Conservation (phyloP, 306 rosid genomes). For the Prinsepia uniflora region DNA sequence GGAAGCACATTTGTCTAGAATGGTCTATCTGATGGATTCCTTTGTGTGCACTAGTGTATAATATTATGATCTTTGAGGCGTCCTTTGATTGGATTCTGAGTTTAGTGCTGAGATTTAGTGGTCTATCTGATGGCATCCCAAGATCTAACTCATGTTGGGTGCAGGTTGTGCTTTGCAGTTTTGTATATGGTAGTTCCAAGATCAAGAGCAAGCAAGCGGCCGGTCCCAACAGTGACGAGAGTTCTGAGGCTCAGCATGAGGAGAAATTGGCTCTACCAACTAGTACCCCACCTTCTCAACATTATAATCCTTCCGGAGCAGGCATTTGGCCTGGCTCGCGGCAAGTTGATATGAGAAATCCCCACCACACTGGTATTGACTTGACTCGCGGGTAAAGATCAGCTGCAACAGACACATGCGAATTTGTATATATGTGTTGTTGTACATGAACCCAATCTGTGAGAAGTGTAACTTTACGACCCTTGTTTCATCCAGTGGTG, state of each 20-base stretch:
- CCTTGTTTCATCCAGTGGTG: conserved; percentile 28
- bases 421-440: conserved; percentile 63
- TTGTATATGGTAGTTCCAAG: conserved; percentile 64
- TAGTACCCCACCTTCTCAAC: conserved; percentile 51
- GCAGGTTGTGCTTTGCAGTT: conserved; percentile 90
- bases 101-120: neutral
- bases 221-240: conserved; percentile 32
- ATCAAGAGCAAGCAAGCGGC: conserved; percentile 49
- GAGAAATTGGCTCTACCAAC: conserved; percentile 50
- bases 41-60: too few relatives aligned
- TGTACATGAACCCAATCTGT: conserved; percentile 55
- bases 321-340: conserved; percentile 66
- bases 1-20: neutral
- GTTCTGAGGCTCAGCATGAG: conserved; percentile 45
- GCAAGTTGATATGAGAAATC: conserved; percentile 46
- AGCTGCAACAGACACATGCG: conserved; percentile 48
- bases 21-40: too few relatives aligned
- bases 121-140: neutral
- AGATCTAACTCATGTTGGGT: conserved; percentile 19
- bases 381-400: conserved; percentile 72
- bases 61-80: neutral
- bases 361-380: conserved; percentile 82
- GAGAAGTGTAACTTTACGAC: conserved; percentile 44
- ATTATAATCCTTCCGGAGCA: conserved; percentile 45
- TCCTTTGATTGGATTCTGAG: neutral